Percentiles rank a stretch among this genome's conserved stretches.
Evolutionary conservation across 116 monocot genomes (phyloP).

Genomic region (Trichopus zeylanicus): DNA sequence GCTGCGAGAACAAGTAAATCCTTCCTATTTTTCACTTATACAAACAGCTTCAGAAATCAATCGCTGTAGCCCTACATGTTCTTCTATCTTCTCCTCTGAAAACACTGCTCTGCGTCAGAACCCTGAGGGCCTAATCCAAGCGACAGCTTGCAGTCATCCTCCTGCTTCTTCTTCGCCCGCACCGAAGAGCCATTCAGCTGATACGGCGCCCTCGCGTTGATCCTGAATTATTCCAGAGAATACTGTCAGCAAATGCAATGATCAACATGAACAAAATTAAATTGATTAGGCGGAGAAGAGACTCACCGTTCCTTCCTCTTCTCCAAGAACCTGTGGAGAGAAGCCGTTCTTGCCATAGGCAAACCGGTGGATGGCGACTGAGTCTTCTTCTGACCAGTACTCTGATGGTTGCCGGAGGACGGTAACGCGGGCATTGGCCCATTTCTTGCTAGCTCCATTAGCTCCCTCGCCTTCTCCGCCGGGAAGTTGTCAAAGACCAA

Average conservation of each 20-base stretch:
- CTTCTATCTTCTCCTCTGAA: neutral
- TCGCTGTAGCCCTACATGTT: no score
- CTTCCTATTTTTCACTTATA: no score
- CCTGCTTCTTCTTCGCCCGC: slow-evolving; percentile 1
- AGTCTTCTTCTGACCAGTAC: no score
- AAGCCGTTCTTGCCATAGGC: slow-evolving; percentile 56
- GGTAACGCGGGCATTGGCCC: neutral
- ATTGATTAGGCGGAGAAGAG: neutral
- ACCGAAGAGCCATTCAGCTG: slow-evolving; percentile 5
- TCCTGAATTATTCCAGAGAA: slow-evolving; percentile 10
- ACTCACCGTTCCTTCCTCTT: slow-evolving; percentile 72
- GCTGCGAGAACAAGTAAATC: no score
- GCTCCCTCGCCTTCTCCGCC: slow-evolving; percentile 31
- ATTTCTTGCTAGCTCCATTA: slow-evolving; percentile 39
- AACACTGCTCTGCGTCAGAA: neutral
- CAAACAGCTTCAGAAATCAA: no score
- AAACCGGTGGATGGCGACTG: neutral
- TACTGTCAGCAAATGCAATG: neutral
- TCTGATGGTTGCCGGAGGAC: no score
- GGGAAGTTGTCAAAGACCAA: slow-evolving; percentile 71
- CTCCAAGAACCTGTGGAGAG: slow-evolving; percentile 64
- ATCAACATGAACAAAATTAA: neutral
- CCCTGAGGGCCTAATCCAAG: slow-evolving; percentile 4
- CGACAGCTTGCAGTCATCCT: neutral
- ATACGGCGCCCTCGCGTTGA: slow-evolving; percentile 35